phyloP scores from a whole-genome alignment of 371 early-diverging fungal genomes.

The Mortierella sp. region DNA sequence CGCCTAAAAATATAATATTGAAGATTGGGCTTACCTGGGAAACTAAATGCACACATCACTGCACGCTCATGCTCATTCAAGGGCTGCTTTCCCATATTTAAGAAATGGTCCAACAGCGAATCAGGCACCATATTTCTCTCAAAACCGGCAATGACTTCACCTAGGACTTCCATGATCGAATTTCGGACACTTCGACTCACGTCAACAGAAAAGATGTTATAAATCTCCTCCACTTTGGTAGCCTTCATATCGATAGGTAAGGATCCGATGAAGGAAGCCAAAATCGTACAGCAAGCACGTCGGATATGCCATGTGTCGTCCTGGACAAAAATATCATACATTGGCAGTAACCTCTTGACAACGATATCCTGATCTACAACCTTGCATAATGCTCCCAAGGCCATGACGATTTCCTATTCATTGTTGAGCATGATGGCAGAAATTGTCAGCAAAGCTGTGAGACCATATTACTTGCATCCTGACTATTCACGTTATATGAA shows the following conservation, averaged over 20 bases:
- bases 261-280: constrained; percentile 63
- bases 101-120: constrained; percentile 56
- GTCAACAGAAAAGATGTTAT: constrained; percentile 65
- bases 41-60: constrained; percentile 71
- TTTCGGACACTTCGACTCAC: constrained; percentile 71
- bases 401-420: constrained; percentile 65
- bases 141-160: constrained; percentile 70
- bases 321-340: constrained; percentile 63
- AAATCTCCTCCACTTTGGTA: constrained; percentile 58
- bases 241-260: constrained; percentile 61
- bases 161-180: constrained; percentile 69
- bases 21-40: constrained; percentile 56
- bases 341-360: constrained; percentile 63
- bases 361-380: constrained; percentile 60
- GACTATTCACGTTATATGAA: not conserved
- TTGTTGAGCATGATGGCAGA: not conserved
- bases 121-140: constrained; percentile 61
- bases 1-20: not conserved
- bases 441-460: not conserved
- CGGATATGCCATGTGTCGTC: constrained; percentile 76
- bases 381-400: constrained; percentile 63
- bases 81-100: constrained; percentile 51
- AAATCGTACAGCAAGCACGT: constrained; percentile 65
- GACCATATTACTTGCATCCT: not conserved
- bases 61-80: constrained; percentile 67